Percentiles rank a stretch among this genome's conserved stretches.
Conservation (phyloP, 257 asterid species). For the Lycium ferocissimum region DNA sequence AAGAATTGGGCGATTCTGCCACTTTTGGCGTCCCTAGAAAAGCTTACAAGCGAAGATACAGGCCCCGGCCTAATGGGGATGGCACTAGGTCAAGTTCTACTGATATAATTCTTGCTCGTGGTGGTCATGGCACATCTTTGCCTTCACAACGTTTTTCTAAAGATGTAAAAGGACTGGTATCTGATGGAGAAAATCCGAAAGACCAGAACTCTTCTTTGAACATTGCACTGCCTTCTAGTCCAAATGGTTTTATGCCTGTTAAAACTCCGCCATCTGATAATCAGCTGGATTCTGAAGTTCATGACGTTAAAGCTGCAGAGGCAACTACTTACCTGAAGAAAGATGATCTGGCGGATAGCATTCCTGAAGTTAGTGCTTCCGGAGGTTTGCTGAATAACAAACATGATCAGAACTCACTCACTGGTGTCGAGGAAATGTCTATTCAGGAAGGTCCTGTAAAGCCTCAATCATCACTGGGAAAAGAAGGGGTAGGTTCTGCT, state of each 20-base stretch:
- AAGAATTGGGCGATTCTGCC: conserved; percentile 63
- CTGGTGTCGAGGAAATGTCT: conserved; percentile 47
- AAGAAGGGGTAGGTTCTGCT: conserved; percentile 42
- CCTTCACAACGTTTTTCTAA: conserved; percentile 53
- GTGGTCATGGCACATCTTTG: conserved; percentile 55
- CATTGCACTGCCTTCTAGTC: conserved; percentile 49
- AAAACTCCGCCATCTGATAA: conserved; percentile 44
- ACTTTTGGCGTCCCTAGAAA: conserved; percentile 63
- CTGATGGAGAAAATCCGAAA: conserved; percentile 50
- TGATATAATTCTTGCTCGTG: conserved; percentile 60
- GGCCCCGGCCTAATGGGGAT: conserved; percentile 72
- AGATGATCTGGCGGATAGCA: conserved; percentile 40
- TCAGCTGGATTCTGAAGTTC: conserved; percentile 52
- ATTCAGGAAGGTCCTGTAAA: conserved; percentile 42
- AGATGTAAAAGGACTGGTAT: conserved; percentile 49
- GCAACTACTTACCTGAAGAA: conserved; percentile 47
- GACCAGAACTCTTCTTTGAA: conserved; percentile 46
- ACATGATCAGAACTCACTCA: conserved; percentile 45
- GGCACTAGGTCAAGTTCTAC: conserved; percentile 64
- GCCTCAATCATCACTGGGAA: conserved; percentile 43
- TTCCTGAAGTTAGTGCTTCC: conserved; percentile 50
- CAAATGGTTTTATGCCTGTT: conserved; percentile 45
- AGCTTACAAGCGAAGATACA: conserved; percentile 74
- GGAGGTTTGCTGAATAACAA: conserved; percentile 45
- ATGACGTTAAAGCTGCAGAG: conserved; percentile 45